A percentile compares a stretch with the other conserved stretches of the same genome.
These are phyloP conservation scores for Stereocaulon alpinum DNA, from an alignment of 495 filamentous ascomycete genomes.

Conservation along the genomic window DNA sequence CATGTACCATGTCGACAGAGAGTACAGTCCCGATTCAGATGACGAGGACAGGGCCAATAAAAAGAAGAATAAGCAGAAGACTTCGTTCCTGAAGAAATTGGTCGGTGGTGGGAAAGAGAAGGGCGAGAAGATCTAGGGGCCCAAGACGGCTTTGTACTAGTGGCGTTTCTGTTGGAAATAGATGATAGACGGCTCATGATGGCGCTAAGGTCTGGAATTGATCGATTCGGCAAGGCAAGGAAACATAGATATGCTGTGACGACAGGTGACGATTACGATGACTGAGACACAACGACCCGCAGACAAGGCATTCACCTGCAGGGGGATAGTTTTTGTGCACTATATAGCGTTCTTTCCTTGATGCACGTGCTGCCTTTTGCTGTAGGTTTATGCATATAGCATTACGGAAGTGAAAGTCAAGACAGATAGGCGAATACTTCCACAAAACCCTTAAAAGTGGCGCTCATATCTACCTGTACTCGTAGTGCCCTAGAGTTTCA, in stretches of 20 bases:
- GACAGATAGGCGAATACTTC: constrained; percentile 7
- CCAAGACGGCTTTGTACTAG: not conserved
- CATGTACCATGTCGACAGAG: constrained; percentile 9
- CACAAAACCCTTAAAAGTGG: constrained; percentile 17
- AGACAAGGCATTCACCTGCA: not conserved
- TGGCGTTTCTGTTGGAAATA: not conserved
- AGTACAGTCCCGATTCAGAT: not conserved
- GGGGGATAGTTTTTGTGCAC: not conserved
- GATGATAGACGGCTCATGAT: not conserved
- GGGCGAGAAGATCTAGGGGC: constrained; percentile 29
- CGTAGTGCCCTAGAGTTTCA: constrained; percentile 13
- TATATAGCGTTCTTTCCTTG: not conserved
- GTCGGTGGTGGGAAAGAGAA: constrained; percentile 50
- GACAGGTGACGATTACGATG: not conserved
- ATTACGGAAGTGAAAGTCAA: constrained; percentile 7
- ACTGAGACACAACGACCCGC: not conserved
- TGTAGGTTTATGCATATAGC: constrained; percentile 10
- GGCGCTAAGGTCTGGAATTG: not conserved
- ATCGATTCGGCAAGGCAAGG: not conserved
- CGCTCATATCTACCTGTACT: constrained; percentile 8
- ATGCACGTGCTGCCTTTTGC: not conserved
- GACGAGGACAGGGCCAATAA: constrained; percentile 1
- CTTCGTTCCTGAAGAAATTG: constrained; percentile 38
- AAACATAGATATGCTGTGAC: not conserved
- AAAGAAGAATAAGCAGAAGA: constrained; percentile 29